Percentiles rank a stretch among this genome's conserved stretches.
These are phyloP conservation scores for Limtongozyma cylindracea DNA, from an alignment of 805 yeast genomes.

Conservation along the genomic window DNA sequence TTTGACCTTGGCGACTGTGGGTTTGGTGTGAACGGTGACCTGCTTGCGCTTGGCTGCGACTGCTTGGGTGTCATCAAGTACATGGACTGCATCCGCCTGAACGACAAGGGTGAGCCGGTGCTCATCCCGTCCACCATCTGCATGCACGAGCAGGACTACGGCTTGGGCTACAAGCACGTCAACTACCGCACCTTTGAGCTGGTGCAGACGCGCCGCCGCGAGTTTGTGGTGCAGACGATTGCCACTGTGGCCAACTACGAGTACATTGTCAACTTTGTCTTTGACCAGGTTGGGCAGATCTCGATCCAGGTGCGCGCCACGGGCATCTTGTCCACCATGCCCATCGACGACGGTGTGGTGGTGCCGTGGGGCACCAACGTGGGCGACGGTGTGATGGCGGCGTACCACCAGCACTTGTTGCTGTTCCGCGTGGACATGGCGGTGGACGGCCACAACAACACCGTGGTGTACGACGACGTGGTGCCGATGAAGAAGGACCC, in stretches of 20 bases:
- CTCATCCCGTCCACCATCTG: constrained; percentile 48
- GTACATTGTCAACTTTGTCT: constrained; percentile 44
- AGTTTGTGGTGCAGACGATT: constrained; percentile 54
- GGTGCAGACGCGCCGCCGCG: constrained; percentile 58
- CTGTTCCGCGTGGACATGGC: constrained; percentile 68
- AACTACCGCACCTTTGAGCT: constrained; percentile 51
- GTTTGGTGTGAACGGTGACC: constrained; percentile 50
- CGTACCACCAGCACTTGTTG: constrained; percentile 64
- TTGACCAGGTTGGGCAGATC: constrained; percentile 58
- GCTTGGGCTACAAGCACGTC: constrained; percentile 53
- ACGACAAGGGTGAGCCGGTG: constrained; percentile 33
- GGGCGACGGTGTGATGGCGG: constrained; percentile 64
- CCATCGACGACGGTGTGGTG: constrained; percentile 38
- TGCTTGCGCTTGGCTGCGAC: constrained; percentile 51
- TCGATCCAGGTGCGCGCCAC: constrained; percentile 67
- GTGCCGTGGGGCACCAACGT: constrained; percentile 58
- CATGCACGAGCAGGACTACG: constrained; percentile 62
- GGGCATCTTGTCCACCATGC: constrained; percentile 70
- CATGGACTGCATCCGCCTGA: constrained; percentile 32
- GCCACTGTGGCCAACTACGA: constrained; percentile 76
- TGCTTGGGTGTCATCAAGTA: constrained; percentile 63
- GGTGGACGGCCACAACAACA: constrained; percentile 55
- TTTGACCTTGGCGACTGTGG: constrained; percentile 76
- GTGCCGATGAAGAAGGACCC: constrained; percentile 38
- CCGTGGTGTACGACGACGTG: constrained; percentile 49